Evolutionary conservation across 371 early-diverging fungal species (phyloP), one percentile per base, ranked within the genome.

Genomic region (Funneliformis caledonium): DNA sequence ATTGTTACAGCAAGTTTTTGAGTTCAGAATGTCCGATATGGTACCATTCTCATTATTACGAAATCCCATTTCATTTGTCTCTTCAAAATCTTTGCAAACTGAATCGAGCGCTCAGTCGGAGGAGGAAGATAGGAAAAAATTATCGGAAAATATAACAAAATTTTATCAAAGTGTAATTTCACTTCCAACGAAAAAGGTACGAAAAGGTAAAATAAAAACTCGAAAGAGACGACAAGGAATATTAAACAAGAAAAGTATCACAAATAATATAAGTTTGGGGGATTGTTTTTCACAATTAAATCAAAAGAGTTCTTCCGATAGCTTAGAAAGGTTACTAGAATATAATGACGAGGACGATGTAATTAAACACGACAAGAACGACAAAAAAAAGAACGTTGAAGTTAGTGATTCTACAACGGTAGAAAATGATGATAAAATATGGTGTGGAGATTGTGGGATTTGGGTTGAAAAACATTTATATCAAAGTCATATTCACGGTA

Each of bases 81-180:
- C 56, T 2, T 56, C 56, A 56, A n/a, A 6, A 5, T 5, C 56
- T 19, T 56, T 56, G 56, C 16, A n/a, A 56, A 56, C n/a, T n/a
- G 56, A 19, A n/a, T 0, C 56, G 3, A 5, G 7, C 5, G 56
- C 2, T 7, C 56, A 56, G 19, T 7, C 56, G 16, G 16, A 56
- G 19, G n/a, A 19, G 56, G 56, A 56, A n/a, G 56, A 19, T 2
- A 56, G 19, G 16, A 19, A 56, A 16, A 56, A 56, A 56, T 19
- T 56, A 56, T 47, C n/a, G 3, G n/a, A 43, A 8, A 70, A n/a
- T 45, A 47, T 43, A 42, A 42, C 42, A 11, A 45, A 70, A 14
- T 70, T 70, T 45, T 70, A 70, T 70, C 72, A 70, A 43, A 70
- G 45, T 45, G 72, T 70, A 14, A 70, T 70, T 42, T 70, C 72